Base-by-base conservation (phyloP, 345 rosid species). In the Rubroshorea leprosula region DNA sequence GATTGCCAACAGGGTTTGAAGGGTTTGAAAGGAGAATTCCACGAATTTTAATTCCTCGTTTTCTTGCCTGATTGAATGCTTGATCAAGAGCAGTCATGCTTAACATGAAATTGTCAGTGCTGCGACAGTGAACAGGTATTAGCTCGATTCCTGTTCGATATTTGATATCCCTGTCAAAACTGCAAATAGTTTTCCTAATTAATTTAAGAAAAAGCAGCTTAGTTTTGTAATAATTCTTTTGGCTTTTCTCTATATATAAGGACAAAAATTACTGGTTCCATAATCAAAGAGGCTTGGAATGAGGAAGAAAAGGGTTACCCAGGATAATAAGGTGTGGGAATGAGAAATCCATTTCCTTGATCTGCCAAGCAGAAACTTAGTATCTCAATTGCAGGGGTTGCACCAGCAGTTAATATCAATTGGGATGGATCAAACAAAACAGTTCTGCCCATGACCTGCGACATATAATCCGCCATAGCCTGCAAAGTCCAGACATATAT, bases 271-370 rank as follows among this genome's bases (percentile, higher is more conserved):
- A 19, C 23, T 27, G 39, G 3, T 27, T 47, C 4, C 19, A 19
- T 18, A 24, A 52, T 18, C 16, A 0, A 54, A 25, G 25, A 10
- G 7, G 25, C 46, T 43, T 0, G 8, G 51, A 22, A 41, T 56
- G 27, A 61, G 14, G 27, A 60, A 3, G 23, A 15, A 57, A 68
- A 19, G 61, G 55, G 0, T 58, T 80, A 86, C 98, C 98, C 95
- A 5, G 95, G 95, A 76, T 92, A 92, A 72, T 86, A 92, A 4
- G 96, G 96, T 0, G 91, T 67, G 10, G 95, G 98, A 68, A 89
- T 72, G 6, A 84, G 93, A 68, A 92, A 75, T 68, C 91, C 93
- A 56, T 83, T 84, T 60, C 98, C 98, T 21, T 76, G 89, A 78
- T 86, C 98, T 16, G 96, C 97, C 77, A 89, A 78, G 77, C 93